phyloP scores from a whole-genome alignment of 192 early-diverging fungal species.

The Spizellomyces sp. region DNA sequence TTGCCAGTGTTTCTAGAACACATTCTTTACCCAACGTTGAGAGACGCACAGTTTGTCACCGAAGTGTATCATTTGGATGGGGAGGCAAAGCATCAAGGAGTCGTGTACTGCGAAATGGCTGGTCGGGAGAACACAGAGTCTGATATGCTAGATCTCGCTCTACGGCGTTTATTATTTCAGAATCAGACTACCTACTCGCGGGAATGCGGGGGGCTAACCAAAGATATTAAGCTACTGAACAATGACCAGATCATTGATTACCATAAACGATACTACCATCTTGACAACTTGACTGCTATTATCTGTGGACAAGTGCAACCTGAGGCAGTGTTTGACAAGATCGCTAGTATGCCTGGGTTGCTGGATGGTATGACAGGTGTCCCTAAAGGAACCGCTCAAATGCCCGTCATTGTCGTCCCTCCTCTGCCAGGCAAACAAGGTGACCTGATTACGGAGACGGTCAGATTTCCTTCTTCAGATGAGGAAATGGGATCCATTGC shows the following conservation, averaged over 20 bases:
- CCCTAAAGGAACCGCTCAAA: neutral
- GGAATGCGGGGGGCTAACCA: conserved; percentile 78
- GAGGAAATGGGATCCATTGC: conserved; percentile 64
- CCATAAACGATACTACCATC: conserved; percentile 73
- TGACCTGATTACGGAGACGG: conserved; percentile 50
- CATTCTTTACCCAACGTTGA: conserved; percentile 72
- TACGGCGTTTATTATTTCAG: conserved; percentile 55
- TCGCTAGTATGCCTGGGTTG: conserved; percentile 15
- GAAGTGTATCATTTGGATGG: conserved; percentile 78
- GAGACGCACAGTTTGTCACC: conserved; percentile 73
- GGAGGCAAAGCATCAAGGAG: conserved; percentile 72
- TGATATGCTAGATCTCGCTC: conserved; percentile 62
- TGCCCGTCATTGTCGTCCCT: conserved; percentile 20
- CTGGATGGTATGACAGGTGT: neutral
- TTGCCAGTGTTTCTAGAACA: conserved; percentile 83
- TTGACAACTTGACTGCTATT: conserved; percentile 70
- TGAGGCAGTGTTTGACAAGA: conserved; percentile 56
- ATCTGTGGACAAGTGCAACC: conserved; percentile 55
- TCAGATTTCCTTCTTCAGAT: conserved; percentile 65
- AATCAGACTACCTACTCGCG: conserved; percentile 62
- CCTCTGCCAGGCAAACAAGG: conserved; percentile 13
- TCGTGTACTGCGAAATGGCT: conserved; percentile 78
- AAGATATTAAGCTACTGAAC: conserved; percentile 67
- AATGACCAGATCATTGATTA: conserved; percentile 78
- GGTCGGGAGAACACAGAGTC: conserved; percentile 70